These are phyloP conservation scores for Flaveria sonorensis DNA, from an alignment of 129 eudicot genomes.

Conservation along the genomic window DNA sequence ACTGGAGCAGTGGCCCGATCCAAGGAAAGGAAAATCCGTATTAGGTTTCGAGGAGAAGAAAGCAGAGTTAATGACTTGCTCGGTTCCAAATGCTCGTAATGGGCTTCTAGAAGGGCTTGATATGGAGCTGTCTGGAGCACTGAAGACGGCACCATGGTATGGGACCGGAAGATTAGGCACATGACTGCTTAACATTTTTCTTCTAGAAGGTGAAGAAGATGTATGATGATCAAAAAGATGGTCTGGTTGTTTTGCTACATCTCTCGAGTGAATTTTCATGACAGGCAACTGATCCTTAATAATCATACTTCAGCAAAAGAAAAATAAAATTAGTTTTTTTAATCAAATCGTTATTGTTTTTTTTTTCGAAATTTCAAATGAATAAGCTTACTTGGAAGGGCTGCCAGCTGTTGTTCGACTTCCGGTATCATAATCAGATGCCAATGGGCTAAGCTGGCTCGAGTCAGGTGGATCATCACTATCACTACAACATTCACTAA, in stretches of 20 bases:
- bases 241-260: conserved; percentile 53
- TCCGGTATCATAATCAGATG: conserved; percentile 76
- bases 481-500: conserved; percentile 77
- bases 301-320: conserved; percentile 54
- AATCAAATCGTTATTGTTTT: not conserved
- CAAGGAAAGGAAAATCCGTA: conserved; percentile 74
- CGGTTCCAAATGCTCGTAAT: conserved; percentile 62
- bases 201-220: conserved; percentile 61
- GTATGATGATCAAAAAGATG: conserved; percentile 46
- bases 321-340: conserved; percentile 1
- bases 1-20: conserved; percentile 96
- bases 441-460: conserved; percentile 76
- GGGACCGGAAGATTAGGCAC: conserved; percentile 75
- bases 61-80: conserved; percentile 61
- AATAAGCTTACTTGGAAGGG: conserved; percentile 75
- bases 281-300: conserved; percentile 57
- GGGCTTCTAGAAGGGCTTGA: conserved; percentile 99
- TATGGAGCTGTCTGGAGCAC: conserved; percentile 96
- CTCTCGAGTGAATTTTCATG: conserved; percentile 42
- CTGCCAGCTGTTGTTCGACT: conserved; percentile 75
- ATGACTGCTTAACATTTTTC: conserved; percentile 63
- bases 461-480: conserved; percentile 94
- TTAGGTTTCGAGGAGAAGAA: conserved; percentile 64
- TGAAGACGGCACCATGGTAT: conserved; percentile 60
- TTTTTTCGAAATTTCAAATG: not conserved